A percentile compares a stretch with the other conserved stretches of the same genome.
Conservation (phyloP, 2,329 filamentous ascomycete species). For the Alternaria longipes region DNA sequence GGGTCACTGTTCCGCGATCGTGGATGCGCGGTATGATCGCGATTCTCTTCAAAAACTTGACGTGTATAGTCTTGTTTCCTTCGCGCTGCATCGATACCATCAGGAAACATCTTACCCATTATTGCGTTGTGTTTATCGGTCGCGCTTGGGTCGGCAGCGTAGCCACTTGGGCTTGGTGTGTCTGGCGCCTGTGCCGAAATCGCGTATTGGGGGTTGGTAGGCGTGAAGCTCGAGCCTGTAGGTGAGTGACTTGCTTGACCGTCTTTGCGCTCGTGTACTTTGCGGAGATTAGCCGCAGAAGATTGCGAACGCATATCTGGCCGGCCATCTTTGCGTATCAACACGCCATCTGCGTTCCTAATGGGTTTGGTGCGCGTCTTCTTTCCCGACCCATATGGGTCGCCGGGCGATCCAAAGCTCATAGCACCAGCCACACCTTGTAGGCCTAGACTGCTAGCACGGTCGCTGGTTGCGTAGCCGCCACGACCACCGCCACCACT, state of each 20-base stretch:
- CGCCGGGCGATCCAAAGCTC: constrained; percentile 34
- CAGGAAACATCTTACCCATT: constrained; percentile 51
- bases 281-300: constrained; percentile 61
- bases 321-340: constrained; percentile 62
- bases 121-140: constrained; percentile 44
- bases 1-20: constrained; percentile 25
- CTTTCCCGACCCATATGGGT: constrained; percentile 55
- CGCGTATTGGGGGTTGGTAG: constrained; percentile 30
- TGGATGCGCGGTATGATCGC: constrained; percentile 37
- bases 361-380: constrained; percentile 61
- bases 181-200: constrained; percentile 24
- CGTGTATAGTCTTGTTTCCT: constrained; percentile 45
- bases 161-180: constrained; percentile 43
- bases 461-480: constrained; percentile 37
- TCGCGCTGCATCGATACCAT: constrained; percentile 44
- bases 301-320: constrained; percentile 63
- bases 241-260: constrained; percentile 36
- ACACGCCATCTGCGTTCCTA: constrained; percentile 59
- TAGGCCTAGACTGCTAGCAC: constrained; percentile 40
- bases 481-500: constrained; percentile 41
- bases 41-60: constrained; percentile 44
- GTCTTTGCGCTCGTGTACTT: constrained; percentile 61
- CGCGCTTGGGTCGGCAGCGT: constrained; percentile 15
- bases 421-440: constrained; percentile 36
- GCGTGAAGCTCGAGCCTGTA: constrained; percentile 31